Percentiles rank a stretch among this genome's conserved stretches.
Conservation (phyloP, 441 rosid genomes). For the Kokia cookei region DNA sequence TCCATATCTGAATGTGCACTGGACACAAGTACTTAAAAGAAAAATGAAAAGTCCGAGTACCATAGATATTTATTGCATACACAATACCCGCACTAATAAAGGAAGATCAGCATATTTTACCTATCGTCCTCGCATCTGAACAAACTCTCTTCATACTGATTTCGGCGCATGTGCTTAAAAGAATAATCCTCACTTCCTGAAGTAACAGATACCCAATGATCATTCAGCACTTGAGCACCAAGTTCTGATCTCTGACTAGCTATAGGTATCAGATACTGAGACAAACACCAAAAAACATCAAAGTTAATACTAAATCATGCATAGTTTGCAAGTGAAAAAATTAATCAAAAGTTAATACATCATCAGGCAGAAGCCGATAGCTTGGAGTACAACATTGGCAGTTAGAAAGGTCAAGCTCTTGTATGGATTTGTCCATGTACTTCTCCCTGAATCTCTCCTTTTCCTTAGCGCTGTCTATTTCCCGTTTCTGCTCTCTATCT, state of each 20-base stretch:
- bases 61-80: not conserved
- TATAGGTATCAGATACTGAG: conserved; percentile 85
- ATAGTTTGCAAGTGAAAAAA: not conserved
- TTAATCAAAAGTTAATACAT: conserved; percentile 40
- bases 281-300: conserved; percentile 5
- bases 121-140: conserved; percentile 99
- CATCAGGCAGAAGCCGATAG: conserved; percentile 89
- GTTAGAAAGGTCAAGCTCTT: conserved; percentile 96
- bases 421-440: conserved; percentile 84
- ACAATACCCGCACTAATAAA: not conserved
- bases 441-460: conserved; percentile 69
- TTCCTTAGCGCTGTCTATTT: conserved; percentile 32
- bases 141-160: conserved; percentile 98
- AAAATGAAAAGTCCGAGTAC: not conserved
- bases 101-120: conserved; percentile 24
- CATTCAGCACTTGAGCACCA: conserved; percentile 94
- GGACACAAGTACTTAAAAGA: not conserved
- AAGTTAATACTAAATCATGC: conserved; percentile 6
- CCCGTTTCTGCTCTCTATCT: conserved; percentile 13
- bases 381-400: conserved; percentile 97
- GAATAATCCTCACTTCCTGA: conserved; percentile 99
- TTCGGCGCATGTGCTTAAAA: conserved; percentile 98
- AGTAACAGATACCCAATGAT: conserved; percentile 97
- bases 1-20: not conserved
- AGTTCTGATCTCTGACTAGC: conserved; percentile 86